Base-by-base conservation (phyloP, 163 green algal species). In the Picocystis sp. region DNA sequence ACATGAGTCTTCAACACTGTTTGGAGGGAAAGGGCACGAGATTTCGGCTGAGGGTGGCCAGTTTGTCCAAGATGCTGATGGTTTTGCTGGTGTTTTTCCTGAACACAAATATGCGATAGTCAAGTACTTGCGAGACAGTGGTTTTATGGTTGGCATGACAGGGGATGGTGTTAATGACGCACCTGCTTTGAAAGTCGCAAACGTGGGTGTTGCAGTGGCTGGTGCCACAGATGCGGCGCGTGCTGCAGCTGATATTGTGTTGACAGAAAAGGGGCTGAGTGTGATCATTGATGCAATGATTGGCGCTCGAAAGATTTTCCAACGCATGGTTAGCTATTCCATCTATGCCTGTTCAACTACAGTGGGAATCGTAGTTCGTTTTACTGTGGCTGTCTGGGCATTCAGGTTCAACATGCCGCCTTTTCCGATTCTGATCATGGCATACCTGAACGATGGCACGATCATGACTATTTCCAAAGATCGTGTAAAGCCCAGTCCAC, bases 31-130 rank as follows among this genome's bases (percentile, higher is more conserved):
- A 15, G 19, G 44, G 33, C 24, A 58, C 15, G 59, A 64, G 2
- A 54, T 54, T 5, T 19, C 24, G n/a, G 47, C 47, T 9, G 25
- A 62, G 29, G 22, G 14, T 44, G 17, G 24, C 44, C 67, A 56
- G 11, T 22, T 60, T 50, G 56, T 72, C 1, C 50, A 68, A 13
- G 24, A 55, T 1, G 61, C 60, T 2, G 55, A 79, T 38, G 73
- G 69, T 25, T 72, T 75, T 52, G 64, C 60, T n/a, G 34, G 24
- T 29, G 47, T 54, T n/a, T 92, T 89, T 76, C 82, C 82, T 38
- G 82, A 92, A 76, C 82, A 92, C 79, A 92, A 92, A 75, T 90
- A 73, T 62, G 74, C 81, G 65, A 90, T 92, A 44, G 80, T 92
- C 3, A 69, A 74, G 43, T 81, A 82, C 45, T 76, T 92, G 34